These are phyloP conservation scores for Dendrothele bispora DNA, from an alignment of 768 basidiomycete species.

Conservation along the genomic window DNA sequence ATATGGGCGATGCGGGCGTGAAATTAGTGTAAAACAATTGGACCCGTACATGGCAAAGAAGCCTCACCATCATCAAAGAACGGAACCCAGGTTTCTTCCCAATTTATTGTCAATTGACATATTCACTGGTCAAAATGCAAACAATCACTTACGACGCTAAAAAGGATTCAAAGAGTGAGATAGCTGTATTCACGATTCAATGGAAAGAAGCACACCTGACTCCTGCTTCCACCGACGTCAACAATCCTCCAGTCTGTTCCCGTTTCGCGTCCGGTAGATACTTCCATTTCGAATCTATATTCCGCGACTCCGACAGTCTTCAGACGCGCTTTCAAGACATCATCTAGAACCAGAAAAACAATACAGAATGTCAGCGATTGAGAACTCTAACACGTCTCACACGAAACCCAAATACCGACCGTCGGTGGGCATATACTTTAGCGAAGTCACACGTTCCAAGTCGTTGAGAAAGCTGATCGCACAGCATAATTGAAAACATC, in stretches of 20 bases:
- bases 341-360: conserved; percentile 45
- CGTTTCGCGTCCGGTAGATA: conserved; percentile 48
- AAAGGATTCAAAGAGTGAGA: conserved; percentile 6
- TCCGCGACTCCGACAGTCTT: conserved; percentile 81
- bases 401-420: conserved; percentile 37
- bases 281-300: conserved; percentile 78
- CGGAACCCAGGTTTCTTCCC: conserved; percentile 65
- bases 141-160: conserved; percentile 33
- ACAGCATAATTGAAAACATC: too few relatives aligned
- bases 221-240: conserved; percentile 77
- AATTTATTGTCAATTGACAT: too few relatives aligned
- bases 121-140: too few relatives aligned
- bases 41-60: too few relatives aligned
- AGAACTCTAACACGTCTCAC: background rate
- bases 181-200: conserved; percentile 1
- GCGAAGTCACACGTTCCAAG: conserved; percentile 61
- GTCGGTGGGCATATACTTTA: conserved; percentile 66
- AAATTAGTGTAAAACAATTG: background rate
- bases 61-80: conserved; percentile 63
- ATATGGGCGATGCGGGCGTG: background rate
- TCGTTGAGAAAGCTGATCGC: conserved; percentile 74
- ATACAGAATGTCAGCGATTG: background rate
- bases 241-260: conserved; percentile 75
- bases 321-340: conserved; percentile 73
- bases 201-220: conserved; percentile 47